Evolutionary conservation across 2,329 filamentous ascomycete genomes (phyloP), one percentile per base, ranked within the genome.

Genomic region (Fusarium oxysporum): DNA sequence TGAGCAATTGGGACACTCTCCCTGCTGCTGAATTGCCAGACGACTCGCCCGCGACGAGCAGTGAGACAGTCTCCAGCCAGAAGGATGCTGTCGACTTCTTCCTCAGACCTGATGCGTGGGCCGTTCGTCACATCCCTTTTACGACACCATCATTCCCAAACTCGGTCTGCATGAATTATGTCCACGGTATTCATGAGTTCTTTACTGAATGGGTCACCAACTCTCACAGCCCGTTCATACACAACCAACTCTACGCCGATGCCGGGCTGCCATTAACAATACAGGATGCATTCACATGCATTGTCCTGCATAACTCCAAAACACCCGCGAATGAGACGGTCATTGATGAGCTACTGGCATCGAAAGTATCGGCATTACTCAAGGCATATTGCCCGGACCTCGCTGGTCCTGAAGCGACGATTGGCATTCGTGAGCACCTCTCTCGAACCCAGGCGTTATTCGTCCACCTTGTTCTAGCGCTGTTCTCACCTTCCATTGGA

Each of bases 151-250:
- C 56, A 0, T 68, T 68, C 6, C 17, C 56, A 1, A 62, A 68
- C 5, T 38, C 43, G 1, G 50, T 68, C 3, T 68, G 65, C 0
- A 68, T 68, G 65, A 68, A 68, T 16, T 68, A 63, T 0, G 9
- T 68, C 0, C 37, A 28, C 6, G 64, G 65, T 1, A 43, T 68
- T 0, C 56, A 44, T 2, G 56, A 48, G 0, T 68, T 68, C 32
- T 68, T 68, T 0, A 50, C 23, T 0, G 64, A 68, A 19, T 68
- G 64, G 65, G 48, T 68, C 1, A 44, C 48, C 0, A 23, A 50
- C 7, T 67, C 63, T 0, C 56, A 68, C 5, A 68, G 65, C 7
- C 45, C 65, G 1, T 68, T 68, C 5, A 68, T 68, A 21, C 65
- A 68, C 7, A 43, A 45, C 4, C 64, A 68, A 4, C 48, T 68